Evolutionary conservation across 2,329 filamentous ascomycete genomes (phyloP).

Genomic region (Xylariaceae sp.): DNA sequence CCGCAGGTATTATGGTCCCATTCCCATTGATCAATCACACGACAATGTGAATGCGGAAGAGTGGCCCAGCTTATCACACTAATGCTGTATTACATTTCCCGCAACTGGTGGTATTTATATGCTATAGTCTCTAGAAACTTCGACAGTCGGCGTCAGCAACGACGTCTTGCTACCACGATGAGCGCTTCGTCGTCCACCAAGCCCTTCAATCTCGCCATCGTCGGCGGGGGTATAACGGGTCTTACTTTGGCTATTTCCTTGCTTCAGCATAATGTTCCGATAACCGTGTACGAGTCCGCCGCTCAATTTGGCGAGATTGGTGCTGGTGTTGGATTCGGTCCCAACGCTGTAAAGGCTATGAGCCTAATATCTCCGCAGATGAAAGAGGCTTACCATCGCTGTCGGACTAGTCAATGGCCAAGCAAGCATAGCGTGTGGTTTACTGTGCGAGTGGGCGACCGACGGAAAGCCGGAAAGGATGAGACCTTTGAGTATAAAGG

Average conservation of each 20-base stretch:
- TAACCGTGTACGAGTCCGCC: constrained; percentile 46
- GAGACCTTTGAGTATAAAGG: constrained; percentile 29
- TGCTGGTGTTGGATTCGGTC: constrained; percentile 45
- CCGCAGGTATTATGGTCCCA: too few relatives aligned
- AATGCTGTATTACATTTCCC: too few relatives aligned
- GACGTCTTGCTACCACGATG: constrained; percentile 1
- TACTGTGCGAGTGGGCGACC: constrained; percentile 31
- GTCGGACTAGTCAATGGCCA: constrained; percentile 37
- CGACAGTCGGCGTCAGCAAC: too few relatives aligned
- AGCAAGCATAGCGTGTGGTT: constrained; percentile 35
- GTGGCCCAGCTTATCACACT: too few relatives aligned
- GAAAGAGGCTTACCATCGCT: constrained; percentile 36
- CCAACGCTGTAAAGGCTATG: constrained; percentile 44
- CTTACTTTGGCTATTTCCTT: constrained; percentile 45
- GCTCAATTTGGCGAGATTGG: constrained; percentile 44
- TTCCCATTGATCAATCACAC: too few relatives aligned
- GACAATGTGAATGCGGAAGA: too few relatives aligned
- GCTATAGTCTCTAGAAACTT: too few relatives aligned
- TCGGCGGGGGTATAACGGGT: constrained; percentile 50
- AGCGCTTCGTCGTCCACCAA: constrained; percentile 17
- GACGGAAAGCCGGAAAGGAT: constrained; percentile 27
- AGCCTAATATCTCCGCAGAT: constrained; percentile 37
- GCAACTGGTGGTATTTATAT: too few relatives aligned
- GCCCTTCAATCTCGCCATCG: constrained; percentile 44
- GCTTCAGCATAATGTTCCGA: constrained; percentile 37